These are phyloP conservation scores for Capsicum chinense DNA, from an alignment of 257 asterid genomes.

Conservation along the genomic window DNA sequence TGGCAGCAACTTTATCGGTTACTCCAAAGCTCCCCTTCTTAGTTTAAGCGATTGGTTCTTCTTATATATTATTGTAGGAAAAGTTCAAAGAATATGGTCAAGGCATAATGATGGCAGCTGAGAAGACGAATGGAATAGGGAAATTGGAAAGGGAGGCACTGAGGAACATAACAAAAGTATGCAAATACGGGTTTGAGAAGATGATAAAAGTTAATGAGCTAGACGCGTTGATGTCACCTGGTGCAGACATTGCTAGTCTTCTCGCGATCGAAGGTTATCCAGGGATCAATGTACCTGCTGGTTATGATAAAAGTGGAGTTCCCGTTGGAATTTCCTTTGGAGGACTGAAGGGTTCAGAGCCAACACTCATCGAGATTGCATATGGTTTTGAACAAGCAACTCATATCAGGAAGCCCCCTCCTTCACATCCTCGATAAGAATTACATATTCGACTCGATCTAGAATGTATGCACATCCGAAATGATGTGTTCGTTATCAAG, in stretches of 20 bases:
- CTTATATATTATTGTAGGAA: slow-evolving; percentile 41
- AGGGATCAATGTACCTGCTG: slow-evolving; percentile 57
- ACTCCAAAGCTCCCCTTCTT: too few species aligned
- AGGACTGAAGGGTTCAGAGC: slow-evolving; percentile 58
- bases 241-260: neutral
- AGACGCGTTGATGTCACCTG: slow-evolving; percentile 47
- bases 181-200: slow-evolving; percentile 44
- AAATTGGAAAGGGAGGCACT: slow-evolving; percentile 40
- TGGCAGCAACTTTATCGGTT: too few species aligned
- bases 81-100: slow-evolving; percentile 41
- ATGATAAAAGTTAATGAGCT: slow-evolving; percentile 43
- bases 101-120: slow-evolving; percentile 42
- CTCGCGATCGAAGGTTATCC: slow-evolving; percentile 56
- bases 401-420: slow-evolving; percentile 56
- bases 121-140: slow-evolving; percentile 49
- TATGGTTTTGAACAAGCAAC: slow-evolving; percentile 65
- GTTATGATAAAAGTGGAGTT: slow-evolving; percentile 39
- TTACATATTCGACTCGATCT: neutral
- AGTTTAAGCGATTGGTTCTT: neutral
- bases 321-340: slow-evolving; percentile 58
- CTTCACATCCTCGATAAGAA: slow-evolving; percentile 20
- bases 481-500: too few species aligned
- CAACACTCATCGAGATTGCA: slow-evolving; percentile 58
- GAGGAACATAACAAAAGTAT: slow-evolving; percentile 22
- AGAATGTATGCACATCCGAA: too few species aligned